Conservation (phyloP, 2,329 filamentous ascomycete genomes). For the Colletotrichum phormii region DNA sequence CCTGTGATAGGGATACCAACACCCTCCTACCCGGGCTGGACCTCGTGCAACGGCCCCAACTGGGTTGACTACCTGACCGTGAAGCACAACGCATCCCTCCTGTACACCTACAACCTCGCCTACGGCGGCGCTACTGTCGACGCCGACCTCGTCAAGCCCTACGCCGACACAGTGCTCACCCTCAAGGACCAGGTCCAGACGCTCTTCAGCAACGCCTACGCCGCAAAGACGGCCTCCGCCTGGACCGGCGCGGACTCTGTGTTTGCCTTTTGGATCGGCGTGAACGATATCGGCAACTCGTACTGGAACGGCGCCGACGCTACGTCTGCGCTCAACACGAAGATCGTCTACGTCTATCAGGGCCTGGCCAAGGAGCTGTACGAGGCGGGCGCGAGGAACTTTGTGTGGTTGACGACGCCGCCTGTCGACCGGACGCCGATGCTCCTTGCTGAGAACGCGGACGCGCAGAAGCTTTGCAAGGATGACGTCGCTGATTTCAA, state of each 20-base stretch:
- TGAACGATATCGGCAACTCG: slow-evolving; percentile 66
- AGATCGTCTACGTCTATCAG: slow-evolving; percentile 57
- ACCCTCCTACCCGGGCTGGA: slow-evolving; percentile 62
- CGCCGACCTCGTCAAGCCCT: slow-evolving; percentile 62
- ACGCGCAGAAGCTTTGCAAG: slow-evolving; percentile 48
- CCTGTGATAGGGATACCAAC: too few species aligned
- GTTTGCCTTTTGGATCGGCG: slow-evolving; percentile 64
- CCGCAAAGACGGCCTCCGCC: slow-evolving; percentile 49
- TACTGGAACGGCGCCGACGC: slow-evolving; percentile 49
- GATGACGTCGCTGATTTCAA: slow-evolving; percentile 66
- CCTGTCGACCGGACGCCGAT: slow-evolving; percentile 66
- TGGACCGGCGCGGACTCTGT: slow-evolving; percentile 54
- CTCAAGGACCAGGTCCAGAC: slow-evolving; percentile 62
- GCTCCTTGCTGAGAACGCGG: slow-evolving; percentile 52
- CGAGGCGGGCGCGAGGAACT: slow-evolving; percentile 65
- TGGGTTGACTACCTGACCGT: slow-evolving; percentile 63
- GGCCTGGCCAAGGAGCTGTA: slow-evolving; percentile 60
- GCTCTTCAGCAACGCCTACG: slow-evolving; percentile 32
- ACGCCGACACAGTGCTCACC: slow-evolving; percentile 57
- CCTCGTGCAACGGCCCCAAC: slow-evolving; percentile 61
- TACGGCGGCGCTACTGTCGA: slow-evolving; percentile 66
- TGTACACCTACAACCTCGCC: slow-evolving; percentile 65
- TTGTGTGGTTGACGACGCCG: slow-evolving; percentile 70
- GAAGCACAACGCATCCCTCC: slow-evolving; percentile 57
- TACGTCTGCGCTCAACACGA: slow-evolving; percentile 47